phyloP scores from a whole-genome alignment of 139 green algal genomes.

The Picochlorum sp. region DNA sequence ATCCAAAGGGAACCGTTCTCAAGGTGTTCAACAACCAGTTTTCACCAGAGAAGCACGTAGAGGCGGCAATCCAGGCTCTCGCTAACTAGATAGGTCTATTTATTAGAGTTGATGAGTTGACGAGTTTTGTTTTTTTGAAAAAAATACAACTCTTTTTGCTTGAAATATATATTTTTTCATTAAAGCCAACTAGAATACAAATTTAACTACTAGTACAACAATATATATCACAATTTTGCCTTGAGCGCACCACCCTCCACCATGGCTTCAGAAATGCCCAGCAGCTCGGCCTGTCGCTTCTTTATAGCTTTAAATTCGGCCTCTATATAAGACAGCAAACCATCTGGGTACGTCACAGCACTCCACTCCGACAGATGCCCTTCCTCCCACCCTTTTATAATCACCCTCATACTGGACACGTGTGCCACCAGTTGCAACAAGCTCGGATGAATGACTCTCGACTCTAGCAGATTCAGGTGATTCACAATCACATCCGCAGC shows the following conservation, averaged over 20 bases:
- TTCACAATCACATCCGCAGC: conserved; percentile 44
- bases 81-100: no score
- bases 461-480: conserved; percentile 54
- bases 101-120: no score
- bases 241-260: no score
- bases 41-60: conserved; percentile 1
- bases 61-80: background rate
- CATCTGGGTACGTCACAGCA: conserved; percentile 62
- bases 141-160: no score
- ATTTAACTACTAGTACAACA: no score
- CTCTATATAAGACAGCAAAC: conserved; percentile 30
- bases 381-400: conserved; percentile 36
- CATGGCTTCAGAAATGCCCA: no score
- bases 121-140: no score
- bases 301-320: conserved; percentile 54
- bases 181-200: no score
- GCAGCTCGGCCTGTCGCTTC: conserved; percentile 39
- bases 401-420: conserved; percentile 56
- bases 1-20: background rate
- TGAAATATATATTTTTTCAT: no score
- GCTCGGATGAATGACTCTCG: conserved; percentile 40
- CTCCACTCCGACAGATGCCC: conserved; percentile 37
- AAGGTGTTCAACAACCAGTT: conserved; percentile 3
- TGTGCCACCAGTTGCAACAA: conserved; percentile 78
- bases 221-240: no score